Evolutionary conservation across 768 basidiomycete species (phyloP), one percentile per base, ranked within the genome.

Genomic region (Cantharellus anzutake): DNA sequence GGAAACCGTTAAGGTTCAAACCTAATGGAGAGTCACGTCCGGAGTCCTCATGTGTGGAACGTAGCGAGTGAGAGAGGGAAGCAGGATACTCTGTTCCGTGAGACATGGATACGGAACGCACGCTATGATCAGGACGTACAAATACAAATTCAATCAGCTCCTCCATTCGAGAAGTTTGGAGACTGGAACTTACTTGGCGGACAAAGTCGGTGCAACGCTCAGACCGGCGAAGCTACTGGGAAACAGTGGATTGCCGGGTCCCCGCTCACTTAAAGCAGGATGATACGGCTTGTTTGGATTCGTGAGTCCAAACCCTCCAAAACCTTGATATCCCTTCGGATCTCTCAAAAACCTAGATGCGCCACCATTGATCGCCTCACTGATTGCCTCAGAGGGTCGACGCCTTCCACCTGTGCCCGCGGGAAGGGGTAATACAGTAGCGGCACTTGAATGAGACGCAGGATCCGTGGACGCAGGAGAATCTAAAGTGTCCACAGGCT

Each of bases 211-310:
- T 41, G 78, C 78, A 41, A 76, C 64, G 35, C 78, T 77, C 63
- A 90, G 69, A 59, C 77, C 76, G 40, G 84, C 79, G 69, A 90
- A 93, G 67, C 79, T 86, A 64, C 79, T 83, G 2, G 86, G 85
- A 72, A 93, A 93, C 4, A 90, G 71, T 11, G 87, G 88, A 63
- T 81, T 78, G 0, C 86, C 88, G 2, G 83, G 80, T 1, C 73
- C 74, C 3, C 86, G 75, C 63, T 86, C 84, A 37, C 52, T 55
- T 37, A 55, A 37, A 37, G 52, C 41, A 7, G 56, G 56, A 57
- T 57, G 35, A 37, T 39, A 57, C 42, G 56, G 52, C 38, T 37
- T 11, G 38, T 55, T 55, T 11, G 52, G 11, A 55, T 11, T 11
- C 52, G 52, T 37, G 52, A 55, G 52, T 37, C 52, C 52, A 37